Conservation (phyloP, 2,329 filamentous ascomycete species). For the Aspergillus spinulosporus region DNA sequence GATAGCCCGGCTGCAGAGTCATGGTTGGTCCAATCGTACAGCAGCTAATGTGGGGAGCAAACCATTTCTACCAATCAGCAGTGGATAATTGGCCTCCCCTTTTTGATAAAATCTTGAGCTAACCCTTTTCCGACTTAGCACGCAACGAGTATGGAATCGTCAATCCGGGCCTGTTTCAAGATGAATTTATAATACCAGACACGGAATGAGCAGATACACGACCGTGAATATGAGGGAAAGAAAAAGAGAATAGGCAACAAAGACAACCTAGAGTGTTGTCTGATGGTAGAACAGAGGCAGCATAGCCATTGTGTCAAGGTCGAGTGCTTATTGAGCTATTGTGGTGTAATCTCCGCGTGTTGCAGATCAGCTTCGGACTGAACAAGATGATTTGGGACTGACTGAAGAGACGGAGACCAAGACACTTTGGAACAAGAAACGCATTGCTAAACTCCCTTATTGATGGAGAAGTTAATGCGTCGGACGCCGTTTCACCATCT, state of each 20-base stretch:
- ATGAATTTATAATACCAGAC: not conserved
- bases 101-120: slow-evolving; percentile 16
- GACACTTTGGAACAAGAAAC: not conserved
- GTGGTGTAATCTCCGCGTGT: slow-evolving; percentile 19
- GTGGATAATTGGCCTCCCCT: slow-evolving; percentile 12
- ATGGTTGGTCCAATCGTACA: slow-evolving; percentile 12
- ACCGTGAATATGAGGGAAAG: not conserved
- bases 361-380: slow-evolving; percentile 14
- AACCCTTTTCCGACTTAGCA: not conserved
- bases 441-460: not conserved
- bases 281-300: not conserved
- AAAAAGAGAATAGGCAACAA: not conserved
- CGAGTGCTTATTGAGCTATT: not conserved
- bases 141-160: not conserved
- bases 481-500: not conserved
- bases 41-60: slow-evolving; percentile 12
- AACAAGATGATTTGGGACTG: not conserved
- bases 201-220: not conserved
- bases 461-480: not conserved
- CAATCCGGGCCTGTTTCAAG: not conserved
- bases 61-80: slow-evolving; percentile 13
- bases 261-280: not conserved
- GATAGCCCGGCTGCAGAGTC: not conserved
- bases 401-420: not conserved
- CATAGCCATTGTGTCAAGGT: not conserved